Conservation (phyloP, 257 asterid species). For the Catharanthus roseus region DNA sequence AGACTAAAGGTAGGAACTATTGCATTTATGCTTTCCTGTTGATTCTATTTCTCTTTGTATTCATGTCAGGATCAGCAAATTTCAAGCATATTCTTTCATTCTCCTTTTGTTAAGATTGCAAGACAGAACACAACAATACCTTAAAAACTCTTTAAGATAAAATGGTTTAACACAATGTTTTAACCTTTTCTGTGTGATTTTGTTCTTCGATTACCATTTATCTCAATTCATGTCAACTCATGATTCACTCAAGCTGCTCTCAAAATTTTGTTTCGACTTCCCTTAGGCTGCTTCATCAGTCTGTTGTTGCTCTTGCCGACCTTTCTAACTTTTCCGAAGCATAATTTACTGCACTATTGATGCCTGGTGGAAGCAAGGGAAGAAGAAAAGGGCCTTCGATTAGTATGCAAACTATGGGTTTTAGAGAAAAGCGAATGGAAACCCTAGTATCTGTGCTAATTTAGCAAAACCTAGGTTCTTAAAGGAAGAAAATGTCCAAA, state of each 20-base stretch:
- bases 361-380: neutral
- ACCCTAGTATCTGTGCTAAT: no score
- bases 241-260: neutral
- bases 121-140: neutral
- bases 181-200: neutral
- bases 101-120: neutral
- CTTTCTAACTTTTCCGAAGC: neutral
- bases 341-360: neutral
- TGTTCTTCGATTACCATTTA: neutral
- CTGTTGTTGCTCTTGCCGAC: neutral
- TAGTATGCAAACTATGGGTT: neutral
- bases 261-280: neutral
- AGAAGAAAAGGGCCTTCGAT: neutral
- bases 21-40: neutral
- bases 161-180: neutral
- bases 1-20: constrained; percentile 19
- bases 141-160: neutral
- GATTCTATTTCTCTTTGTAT: neutral
- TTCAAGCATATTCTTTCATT: neutral
- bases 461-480: neutral
- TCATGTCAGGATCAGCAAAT: neutral
- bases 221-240: neutral
- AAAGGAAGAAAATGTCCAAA: no score
- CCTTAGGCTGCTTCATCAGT: neutral
- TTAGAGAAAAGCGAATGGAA: no score